phyloP scores from a whole-genome alignment of 106 monocot species.

The Apostasia ramifera region DNA sequence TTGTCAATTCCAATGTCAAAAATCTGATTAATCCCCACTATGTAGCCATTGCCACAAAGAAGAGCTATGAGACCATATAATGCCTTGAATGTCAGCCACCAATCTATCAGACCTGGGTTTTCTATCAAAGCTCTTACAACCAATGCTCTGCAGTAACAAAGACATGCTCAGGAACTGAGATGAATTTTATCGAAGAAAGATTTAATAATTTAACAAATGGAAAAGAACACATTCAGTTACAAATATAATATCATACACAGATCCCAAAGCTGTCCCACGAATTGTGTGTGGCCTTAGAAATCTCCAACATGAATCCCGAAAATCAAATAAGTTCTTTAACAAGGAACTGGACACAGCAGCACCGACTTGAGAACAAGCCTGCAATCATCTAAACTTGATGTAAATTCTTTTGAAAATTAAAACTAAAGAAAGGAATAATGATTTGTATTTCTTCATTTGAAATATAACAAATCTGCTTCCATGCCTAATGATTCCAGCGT shows the following conservation, averaged over 20 bases:
- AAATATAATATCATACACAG: slow-evolving; percentile 40
- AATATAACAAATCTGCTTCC: too few relatives aligned
- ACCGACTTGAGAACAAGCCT: slow-evolving; percentile 67
- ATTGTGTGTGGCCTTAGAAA: slow-evolving; percentile 97
- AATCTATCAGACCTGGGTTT: slow-evolving; percentile 77
- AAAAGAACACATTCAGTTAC: background rate
- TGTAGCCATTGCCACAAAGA: slow-evolving; percentile 96
- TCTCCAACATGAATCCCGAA: slow-evolving; percentile 77
- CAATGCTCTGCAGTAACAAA: slow-evolving; percentile 60
- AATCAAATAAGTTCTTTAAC: slow-evolving; percentile 35
- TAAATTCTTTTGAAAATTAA: background rate
- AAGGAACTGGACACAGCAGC: slow-evolving; percentile 41
- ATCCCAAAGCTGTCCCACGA: slow-evolving; percentile 90
- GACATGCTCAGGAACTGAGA: slow-evolving; percentile 4
- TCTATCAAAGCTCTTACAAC: slow-evolving; percentile 87
- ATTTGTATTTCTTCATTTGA: too few relatives aligned
- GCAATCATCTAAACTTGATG: slow-evolving; percentile 9
- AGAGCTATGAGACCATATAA: slow-evolving; percentile 74
- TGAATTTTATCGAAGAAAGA: background rate
- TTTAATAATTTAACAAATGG: background rate
- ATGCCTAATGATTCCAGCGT: too few relatives aligned
- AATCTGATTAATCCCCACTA: slow-evolving; percentile 97
- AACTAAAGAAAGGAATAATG: too few relatives aligned
- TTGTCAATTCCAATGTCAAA: slow-evolving; percentile 98
- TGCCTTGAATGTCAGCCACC: slow-evolving; percentile 87